A percentile compares a stretch with the other conserved stretches of the same genome.
Conservation (phyloP, 2,329 filamentous ascomycete species). For the Fusarium concolor region DNA sequence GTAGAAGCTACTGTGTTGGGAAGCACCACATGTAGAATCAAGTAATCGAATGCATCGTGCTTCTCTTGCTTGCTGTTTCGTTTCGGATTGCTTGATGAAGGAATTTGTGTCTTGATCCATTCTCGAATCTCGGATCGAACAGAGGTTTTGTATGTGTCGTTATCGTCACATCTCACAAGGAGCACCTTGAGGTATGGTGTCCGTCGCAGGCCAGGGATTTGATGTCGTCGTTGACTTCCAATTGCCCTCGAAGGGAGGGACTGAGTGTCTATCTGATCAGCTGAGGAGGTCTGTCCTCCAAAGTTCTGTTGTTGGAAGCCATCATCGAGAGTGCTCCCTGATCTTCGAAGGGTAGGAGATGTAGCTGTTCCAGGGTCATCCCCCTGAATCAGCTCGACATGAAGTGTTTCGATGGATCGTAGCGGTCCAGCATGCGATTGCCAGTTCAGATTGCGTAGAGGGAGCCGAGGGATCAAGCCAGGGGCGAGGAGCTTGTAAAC, state of each 20-base stretch:
- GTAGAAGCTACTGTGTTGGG: constrained; percentile 85
- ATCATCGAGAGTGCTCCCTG: constrained; percentile 61
- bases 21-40: constrained; percentile 91
- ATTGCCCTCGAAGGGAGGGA: constrained; percentile 50
- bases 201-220: constrained; percentile 91
- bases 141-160: constrained; percentile 88
- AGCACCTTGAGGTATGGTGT: constrained; percentile 95
- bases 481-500: constrained; percentile 86
- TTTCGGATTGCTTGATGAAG: constrained; percentile 66
- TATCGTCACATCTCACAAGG: constrained; percentile 92
- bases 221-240: constrained; percentile 75
- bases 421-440: constrained; percentile 92
- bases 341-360: constrained; percentile 48
- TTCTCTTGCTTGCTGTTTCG: constrained; percentile 79
- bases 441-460: constrained; percentile 94
- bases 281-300: constrained; percentile 55
- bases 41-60: constrained; percentile 96
- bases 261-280: constrained; percentile 54
- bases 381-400: constrained; percentile 84
- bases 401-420: constrained; percentile 91
- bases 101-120: constrained; percentile 86
- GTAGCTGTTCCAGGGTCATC: constrained; percentile 57
- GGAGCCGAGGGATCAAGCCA: constrained; percentile 81
- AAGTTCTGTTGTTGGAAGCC: constrained; percentile 70
- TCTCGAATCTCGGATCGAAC: constrained; percentile 84